These are phyloP conservation scores for Penicillium steckii DNA, from an alignment of 495 filamentous ascomycete genomes.

Conservation along the genomic window DNA sequence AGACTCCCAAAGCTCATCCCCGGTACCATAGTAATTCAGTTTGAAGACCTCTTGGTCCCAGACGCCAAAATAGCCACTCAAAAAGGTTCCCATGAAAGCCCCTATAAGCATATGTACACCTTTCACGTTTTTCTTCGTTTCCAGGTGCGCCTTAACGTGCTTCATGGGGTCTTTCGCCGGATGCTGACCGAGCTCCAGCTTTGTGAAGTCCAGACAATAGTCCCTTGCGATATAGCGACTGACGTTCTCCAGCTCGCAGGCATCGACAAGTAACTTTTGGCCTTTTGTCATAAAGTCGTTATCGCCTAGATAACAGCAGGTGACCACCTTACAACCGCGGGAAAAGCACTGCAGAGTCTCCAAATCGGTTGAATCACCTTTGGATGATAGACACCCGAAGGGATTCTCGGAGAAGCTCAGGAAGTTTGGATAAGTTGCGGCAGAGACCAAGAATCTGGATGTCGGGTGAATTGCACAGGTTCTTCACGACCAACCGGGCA, in stretches of 20 bases:
- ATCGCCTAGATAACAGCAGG: slow-evolving; percentile 45
- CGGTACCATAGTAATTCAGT: background rate
- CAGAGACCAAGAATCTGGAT: slow-evolving; percentile 6
- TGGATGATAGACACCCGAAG: slow-evolving; percentile 6
- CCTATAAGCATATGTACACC: too few species aligned
- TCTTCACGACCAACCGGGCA: slow-evolving; percentile 4
- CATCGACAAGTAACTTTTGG: slow-evolving; percentile 44
- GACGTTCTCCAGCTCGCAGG: slow-evolving; percentile 36
- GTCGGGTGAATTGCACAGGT: background rate
- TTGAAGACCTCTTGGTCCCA: background rate
- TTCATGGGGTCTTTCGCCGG: slow-evolving; percentile 46
- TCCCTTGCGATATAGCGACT: slow-evolving; percentile 45
- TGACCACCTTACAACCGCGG: slow-evolving; percentile 22
- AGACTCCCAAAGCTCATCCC: slow-evolving; percentile 3
- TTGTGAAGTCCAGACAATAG: slow-evolving; percentile 40
- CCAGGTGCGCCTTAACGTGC: slow-evolving; percentile 39
- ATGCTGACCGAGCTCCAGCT: slow-evolving; percentile 34
- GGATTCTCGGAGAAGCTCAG: slow-evolving; percentile 1
- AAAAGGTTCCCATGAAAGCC: slow-evolving; percentile 4
- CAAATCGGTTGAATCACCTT: slow-evolving; percentile 6
- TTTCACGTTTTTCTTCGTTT: too few species aligned
- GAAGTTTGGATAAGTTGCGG: slow-evolving; percentile 6
- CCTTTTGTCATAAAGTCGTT: slow-evolving; percentile 43
- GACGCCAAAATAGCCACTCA: slow-evolving; percentile 7
- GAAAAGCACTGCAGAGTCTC: too few species aligned